A percentile compares a stretch with the other conserved stretches of the same genome.
Conservation (phyloP, 2,329 filamentous ascomycete genomes). For the Simplicillium sp. region DNA sequence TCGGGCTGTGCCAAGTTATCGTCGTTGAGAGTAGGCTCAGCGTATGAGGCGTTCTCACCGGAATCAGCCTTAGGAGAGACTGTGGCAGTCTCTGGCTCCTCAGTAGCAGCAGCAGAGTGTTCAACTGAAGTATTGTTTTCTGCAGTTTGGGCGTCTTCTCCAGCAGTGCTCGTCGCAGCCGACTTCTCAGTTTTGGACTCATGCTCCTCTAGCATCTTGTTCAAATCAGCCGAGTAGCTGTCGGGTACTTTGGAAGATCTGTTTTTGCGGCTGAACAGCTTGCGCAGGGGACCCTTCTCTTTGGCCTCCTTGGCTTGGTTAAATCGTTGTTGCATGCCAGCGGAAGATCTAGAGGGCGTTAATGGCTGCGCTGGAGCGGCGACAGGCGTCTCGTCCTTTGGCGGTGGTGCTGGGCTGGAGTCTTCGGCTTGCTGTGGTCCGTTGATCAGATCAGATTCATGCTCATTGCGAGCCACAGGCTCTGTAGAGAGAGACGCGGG, state of each 20-base stretch:
- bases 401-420: constrained; percentile 9
- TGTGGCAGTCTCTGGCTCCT: constrained; percentile 10
- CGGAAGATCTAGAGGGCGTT: too few species aligned
- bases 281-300: constrained; percentile 47
- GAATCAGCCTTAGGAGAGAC: constrained; percentile 13
- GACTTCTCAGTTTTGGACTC: background rate
- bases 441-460: too few species aligned
- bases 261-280: constrained; percentile 58
- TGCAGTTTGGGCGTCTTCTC: constrained; percentile 13
- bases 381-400: constrained; percentile 10
- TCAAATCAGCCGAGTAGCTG: constrained; percentile 40
- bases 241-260: constrained; percentile 46
- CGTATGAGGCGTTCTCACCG: constrained; percentile 3
- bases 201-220: constrained; percentile 37
- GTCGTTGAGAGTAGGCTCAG: background rate
- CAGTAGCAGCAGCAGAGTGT: constrained; percentile 16
- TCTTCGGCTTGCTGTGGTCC: background rate
- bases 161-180: constrained; percentile 7
- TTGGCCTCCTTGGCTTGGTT: constrained; percentile 34
- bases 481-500: too few species aligned
- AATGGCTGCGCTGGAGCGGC: constrained; percentile 1
- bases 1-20: constrained; percentile 3
- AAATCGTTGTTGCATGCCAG: background rate
- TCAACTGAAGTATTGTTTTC: constrained; percentile 13
- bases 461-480: too few species aligned